Evolutionary conservation across 169 alveolate species (phyloP).

Genomic region (Plasmodium fragile): DNA sequence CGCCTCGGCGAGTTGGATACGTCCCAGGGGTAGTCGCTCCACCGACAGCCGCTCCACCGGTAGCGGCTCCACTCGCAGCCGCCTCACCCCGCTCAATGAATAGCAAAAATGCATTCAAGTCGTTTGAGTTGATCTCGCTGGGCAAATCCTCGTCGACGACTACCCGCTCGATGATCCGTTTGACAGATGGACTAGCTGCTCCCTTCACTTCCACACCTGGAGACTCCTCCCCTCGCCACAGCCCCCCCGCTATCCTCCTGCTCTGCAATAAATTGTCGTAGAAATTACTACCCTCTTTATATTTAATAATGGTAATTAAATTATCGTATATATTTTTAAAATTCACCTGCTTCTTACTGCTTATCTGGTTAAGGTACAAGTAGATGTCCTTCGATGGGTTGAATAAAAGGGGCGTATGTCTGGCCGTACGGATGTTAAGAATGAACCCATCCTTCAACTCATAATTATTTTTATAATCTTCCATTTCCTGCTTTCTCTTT

Average conservation of each 20-base stretch:
- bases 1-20: background rate
- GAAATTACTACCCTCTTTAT: conserved; percentile 20
- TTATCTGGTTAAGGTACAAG: conserved; percentile 24
- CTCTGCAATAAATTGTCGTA: conserved; percentile 24
- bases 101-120: background rate
- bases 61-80: background rate
- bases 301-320: conserved; percentile 23
- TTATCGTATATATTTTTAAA: conserved; percentile 47
- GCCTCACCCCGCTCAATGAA: background rate
- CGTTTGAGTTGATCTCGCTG: background rate
- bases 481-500: background rate
- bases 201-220: background rate
- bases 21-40: background rate
- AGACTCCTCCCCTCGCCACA: background rate
- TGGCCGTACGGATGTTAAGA: background rate
- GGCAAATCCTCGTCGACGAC: background rate
- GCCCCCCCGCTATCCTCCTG: background rate
- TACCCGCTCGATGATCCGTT: background rate
- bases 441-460: conserved; percentile 60
- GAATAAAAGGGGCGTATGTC: conserved; percentile 28
- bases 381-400: conserved; percentile 47
- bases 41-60: background rate
- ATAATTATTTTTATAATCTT: conserved; percentile 40
- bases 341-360: conserved; percentile 36
- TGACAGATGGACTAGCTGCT: background rate